phyloP scores from a whole-genome alignment of 441 rosid species.

The Euphorbia corollata region DNA sequence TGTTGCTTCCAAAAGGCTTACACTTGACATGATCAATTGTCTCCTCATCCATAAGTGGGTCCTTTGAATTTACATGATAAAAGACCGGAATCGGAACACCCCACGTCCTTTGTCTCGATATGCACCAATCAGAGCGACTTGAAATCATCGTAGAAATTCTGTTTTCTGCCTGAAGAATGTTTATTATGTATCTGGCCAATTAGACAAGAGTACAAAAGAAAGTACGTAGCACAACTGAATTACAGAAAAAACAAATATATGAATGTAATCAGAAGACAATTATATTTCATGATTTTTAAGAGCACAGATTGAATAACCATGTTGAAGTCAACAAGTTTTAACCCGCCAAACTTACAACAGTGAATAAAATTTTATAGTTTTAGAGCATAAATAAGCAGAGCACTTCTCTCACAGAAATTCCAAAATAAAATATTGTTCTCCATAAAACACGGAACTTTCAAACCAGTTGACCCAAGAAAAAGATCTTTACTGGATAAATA shows the following conservation, averaged over 20 bases:
- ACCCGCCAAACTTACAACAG: not conserved
- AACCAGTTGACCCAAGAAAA: not conserved
- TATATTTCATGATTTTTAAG: conserved; percentile 8
- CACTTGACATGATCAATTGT: conserved; percentile 76
- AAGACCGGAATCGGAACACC: conserved; percentile 97
- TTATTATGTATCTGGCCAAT: conserved; percentile 18
- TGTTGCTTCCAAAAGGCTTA: conserved; percentile 32
- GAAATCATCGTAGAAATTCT: conserved; percentile 93
- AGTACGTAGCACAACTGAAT: conserved; percentile 8
- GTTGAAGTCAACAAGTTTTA: not conserved
- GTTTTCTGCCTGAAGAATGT: conserved; percentile 65
- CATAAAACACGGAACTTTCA: not conserved
- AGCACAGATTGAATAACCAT: not conserved
- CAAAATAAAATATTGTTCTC: not conserved
- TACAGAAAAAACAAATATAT: conserved; percentile 15
- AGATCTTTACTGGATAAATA: not conserved
- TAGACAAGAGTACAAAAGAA: conserved; percentile 14
- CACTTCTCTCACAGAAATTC: too few relatives aligned
- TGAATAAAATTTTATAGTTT: not conserved
- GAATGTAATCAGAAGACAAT: conserved; percentile 11
- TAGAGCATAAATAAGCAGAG: too few relatives aligned
- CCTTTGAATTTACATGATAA: conserved; percentile 68
- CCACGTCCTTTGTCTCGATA: conserved; percentile 97
- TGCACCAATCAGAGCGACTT: conserved; percentile 94
- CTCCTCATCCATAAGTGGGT: conserved; percentile 88